Evolutionary conservation across 768 basidiomycete species (phyloP), one percentile per base, ranked within the genome.

Genomic region (Coprinopsis strossmayeri): DNA sequence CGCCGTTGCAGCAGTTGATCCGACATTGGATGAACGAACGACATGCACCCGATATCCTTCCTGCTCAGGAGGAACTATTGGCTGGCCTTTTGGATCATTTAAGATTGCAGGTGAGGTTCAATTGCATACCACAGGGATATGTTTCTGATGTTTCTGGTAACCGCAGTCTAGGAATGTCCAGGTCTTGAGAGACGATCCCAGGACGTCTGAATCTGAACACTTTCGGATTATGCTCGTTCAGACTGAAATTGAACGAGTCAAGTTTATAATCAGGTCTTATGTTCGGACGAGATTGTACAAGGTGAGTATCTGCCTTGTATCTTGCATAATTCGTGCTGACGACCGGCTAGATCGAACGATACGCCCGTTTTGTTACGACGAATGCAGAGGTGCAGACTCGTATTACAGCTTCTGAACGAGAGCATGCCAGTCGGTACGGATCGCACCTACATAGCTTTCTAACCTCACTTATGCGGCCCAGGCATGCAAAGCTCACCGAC

Each of bases 171-270:
- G 87, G 54, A 80, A 79, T 49, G 90, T 89, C 28, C 90, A 79
- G 60, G 69, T 77, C 41, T 67, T 96, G 25, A 77, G 88, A 3
- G 79, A 80, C 21, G 91, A 95, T 62, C 87, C 90, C 0, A 77
- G 81, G 30, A 84, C 89, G 2, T 90, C 86, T 1, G 91, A 95
- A 58, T 91, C 95, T 53, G 93, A 97, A 54, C 92, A 97, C 58
- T 87, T 93, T 52, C 74, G 91, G 55, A 88, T 95, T 27, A 85
- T 91, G 73, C 83, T 97, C 46, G 93, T 90, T 0, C 91, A 94
- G 66, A 94, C 91, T 0, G 93, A 97, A 65, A 80, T 95, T 56
- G 93, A 97, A 61, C 81, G 94, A 34, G 89, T 91, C 57, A 94
- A 92, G 65, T 97, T 92, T 60, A 79, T 95, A 48, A 81, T 96